phyloP scores from a whole-genome alignment of 2,329 filamentous ascomycete species.

The Colletotrichum limetticola region DNA sequence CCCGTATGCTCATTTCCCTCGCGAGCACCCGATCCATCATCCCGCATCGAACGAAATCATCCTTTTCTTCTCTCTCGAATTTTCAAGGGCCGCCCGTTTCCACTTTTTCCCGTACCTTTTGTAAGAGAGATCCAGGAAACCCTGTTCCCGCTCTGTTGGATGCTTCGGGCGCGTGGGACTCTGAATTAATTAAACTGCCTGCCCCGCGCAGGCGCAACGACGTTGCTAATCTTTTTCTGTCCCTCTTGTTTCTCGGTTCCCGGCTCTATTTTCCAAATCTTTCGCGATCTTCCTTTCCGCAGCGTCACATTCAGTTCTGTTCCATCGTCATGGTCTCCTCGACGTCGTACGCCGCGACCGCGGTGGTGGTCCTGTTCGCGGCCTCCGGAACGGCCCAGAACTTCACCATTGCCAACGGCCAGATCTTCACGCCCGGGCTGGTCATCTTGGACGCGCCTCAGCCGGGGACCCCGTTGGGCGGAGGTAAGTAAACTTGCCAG shows the following conservation, averaged over 20 bases:
- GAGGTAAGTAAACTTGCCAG: constrained; percentile 57
- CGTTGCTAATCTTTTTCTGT: constrained; percentile 19
- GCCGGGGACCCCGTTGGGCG: constrained; percentile 71
- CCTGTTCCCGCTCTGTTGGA: constrained; percentile 15
- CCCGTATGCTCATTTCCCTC: constrained; percentile 27
- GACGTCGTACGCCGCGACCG: constrained; percentile 26
- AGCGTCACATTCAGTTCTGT: not conserved
- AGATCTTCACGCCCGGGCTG: constrained; percentile 76
- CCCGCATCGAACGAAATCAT: constrained; percentile 9
- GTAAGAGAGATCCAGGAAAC: constrained; percentile 11
- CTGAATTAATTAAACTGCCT: constrained; percentile 14
- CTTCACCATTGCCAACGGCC: constrained; percentile 71
- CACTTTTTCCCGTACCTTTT: constrained; percentile 25
- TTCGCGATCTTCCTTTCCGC: not conserved
- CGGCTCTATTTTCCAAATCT: not conserved
- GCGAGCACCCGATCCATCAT: constrained; percentile 2
- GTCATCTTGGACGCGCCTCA: constrained; percentile 75
- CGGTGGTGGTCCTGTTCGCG: constrained; percentile 43
- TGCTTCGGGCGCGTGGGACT: constrained; percentile 29
- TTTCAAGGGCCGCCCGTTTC: constrained; percentile 19
- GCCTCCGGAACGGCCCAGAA: constrained; percentile 45
- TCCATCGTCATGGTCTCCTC: constrained; percentile 20
- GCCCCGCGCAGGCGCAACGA: not conserved
- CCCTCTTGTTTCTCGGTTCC: not conserved
- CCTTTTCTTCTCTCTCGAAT: not conserved